Percentiles rank a stretch among this genome's conserved stretches.
These are phyloP conservation scores for Stachybotrys elegans DNA, from an alignment of 2,329 filamentous ascomycete genomes.

Conservation along the genomic window DNA sequence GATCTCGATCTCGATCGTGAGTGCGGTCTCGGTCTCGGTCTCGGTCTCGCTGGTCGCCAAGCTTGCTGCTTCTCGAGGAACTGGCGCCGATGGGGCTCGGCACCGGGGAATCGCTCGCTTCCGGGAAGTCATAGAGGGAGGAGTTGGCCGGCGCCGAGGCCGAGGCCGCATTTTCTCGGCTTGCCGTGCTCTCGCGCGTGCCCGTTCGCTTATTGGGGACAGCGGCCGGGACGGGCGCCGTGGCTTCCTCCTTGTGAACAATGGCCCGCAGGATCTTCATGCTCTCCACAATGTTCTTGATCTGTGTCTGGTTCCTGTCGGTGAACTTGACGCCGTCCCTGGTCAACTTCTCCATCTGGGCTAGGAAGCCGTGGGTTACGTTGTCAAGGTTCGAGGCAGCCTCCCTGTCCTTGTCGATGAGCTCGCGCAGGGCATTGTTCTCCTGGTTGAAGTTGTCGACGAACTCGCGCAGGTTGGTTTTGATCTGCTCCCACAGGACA, in stretches of 20 bases:
- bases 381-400: constrained; percentile 31
- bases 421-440: constrained; percentile 33
- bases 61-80: constrained; percentile 23
- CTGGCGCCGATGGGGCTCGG: constrained; percentile 34
- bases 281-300: constrained; percentile 35
- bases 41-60: constrained; percentile 16
- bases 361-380: constrained; percentile 30
- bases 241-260: constrained; percentile 35
- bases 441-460: constrained; percentile 35
- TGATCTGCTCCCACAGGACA: constrained; percentile 36
- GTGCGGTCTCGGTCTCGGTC: constrained; percentile 8
- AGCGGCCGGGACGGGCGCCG: constrained; percentile 26
- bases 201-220: constrained; percentile 23
- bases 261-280: constrained; percentile 37
- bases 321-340: constrained; percentile 36
- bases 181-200: constrained; percentile 11
- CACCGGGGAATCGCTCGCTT: constrained; percentile 38
- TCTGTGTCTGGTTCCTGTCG: constrained; percentile 30
- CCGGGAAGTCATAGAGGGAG: constrained; percentile 40
- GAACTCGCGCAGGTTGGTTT: constrained; percentile 33
- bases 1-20: constrained; percentile 28
- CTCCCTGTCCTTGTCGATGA: constrained; percentile 35
- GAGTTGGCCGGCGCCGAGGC: constrained; percentile 11
- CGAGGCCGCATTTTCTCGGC: not conserved
- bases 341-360: constrained; percentile 37